Evolutionary conservation across 768 basidiomycete species (phyloP), one percentile per base, ranked within the genome.

Genomic region (Saitozyma podzolica): DNA sequence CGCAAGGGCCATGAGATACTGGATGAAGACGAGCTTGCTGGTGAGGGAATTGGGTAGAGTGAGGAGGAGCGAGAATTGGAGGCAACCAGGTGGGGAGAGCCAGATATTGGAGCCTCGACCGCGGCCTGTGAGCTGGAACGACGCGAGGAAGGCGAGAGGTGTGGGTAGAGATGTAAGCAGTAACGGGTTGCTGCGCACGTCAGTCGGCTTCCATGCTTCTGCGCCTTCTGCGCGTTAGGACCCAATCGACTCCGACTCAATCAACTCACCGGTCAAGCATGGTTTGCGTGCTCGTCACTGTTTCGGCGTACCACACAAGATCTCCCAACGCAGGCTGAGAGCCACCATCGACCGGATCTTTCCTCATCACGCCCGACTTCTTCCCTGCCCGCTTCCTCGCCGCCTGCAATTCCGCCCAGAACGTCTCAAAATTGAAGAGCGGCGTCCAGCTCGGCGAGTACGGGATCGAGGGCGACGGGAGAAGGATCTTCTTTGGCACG

Each of bases 201-300:
- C 37, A 29, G 29, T 29, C 2, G 5, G 29, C 29, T 5, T 29
- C 29, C 5, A 5, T 29, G 29, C 29, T 29, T 29, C 29, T 50
- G 14, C 16, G 2, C 17, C 50, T 61, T 29, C 29, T 50, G 14
- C 16, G 2, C 17, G 51, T 61, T 58, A 54, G 54, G 54, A 17
- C n/a, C 40, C 13, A 19, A 52, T 20, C 39, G 39, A 48, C 9
- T 47, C 37, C 39, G 39, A 48, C 9, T 47, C 41, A 61, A 20
- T 9, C 37, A 3, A 80, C 88, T 80, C 66, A 93, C 95, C 87
- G 90, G 74, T 96, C 91, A 6, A 98, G 82, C 85, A 97, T 86
- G 2, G 92, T 93, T 77, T 98, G 96, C 0, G 95, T 98, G 68
- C 91, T 93, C 1, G 92, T 92, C 10, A 99, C 89, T 0, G 87